Base-by-base conservation (phyloP, 306 rosid species). In the Acacia acuminata region DNA sequence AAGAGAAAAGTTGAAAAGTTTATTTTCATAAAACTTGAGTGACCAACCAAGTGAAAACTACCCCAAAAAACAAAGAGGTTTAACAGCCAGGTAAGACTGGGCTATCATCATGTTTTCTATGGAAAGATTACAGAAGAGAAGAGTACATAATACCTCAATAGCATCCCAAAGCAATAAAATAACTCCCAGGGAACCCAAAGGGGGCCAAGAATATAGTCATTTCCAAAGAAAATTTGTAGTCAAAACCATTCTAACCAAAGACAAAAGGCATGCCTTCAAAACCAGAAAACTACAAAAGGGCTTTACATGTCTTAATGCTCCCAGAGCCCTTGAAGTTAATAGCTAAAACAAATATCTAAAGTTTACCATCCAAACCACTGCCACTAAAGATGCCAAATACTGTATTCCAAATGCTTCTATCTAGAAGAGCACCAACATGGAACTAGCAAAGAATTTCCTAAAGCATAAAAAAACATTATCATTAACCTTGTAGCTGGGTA, bases 381-480 rank as follows among this genome's bases (percentile, higher is more conserved):
- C 14, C 1, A 36, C 19, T 34, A 17, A 10, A 66, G 45, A 66
- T 16, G 24, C 44, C 72, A 66, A 36, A 36, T 16, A 66, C 24
- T 34, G 45, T 42, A 70, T 70, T 70, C 19, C 22, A 43, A 11
- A 22, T 70, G 30, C 55, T 43, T 43, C 55, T 43, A 70, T n/a
- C 75, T n/a, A 42, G n/a, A 9, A 22, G 13, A 43, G 19, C 48
- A 70, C 20, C 16, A 14, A 20, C 55, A 70, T 3, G 19, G 10
- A 70, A 70, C 48, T 47, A 70, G 34, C 51, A 48, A 70, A 43
- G 75, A 44, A 70, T 42, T 70, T 70, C 55, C 75, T 43, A 20
- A 43, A 2, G 15, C 19, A 43, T 4, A 43, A 20, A 13, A 70
- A 43, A 43, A 27, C n/a, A 13, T 71, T 43, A 44, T 44, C 36